Evolutionary conservation across 495 filamentous ascomycete genomes (phyloP).

Genomic region (Tuber magnatum): DNA sequence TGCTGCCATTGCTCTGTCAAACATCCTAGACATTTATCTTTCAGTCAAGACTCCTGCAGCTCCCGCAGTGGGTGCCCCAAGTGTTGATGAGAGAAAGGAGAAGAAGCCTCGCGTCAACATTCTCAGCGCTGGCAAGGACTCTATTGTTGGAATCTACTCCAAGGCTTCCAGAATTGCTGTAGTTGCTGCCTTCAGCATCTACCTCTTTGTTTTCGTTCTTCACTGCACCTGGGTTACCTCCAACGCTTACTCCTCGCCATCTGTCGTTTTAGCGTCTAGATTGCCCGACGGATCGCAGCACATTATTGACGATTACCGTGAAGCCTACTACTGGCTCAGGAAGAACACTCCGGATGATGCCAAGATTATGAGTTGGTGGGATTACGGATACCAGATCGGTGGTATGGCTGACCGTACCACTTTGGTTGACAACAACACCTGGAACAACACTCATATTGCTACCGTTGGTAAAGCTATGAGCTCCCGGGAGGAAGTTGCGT

Average conservation of each 20-base stretch:
- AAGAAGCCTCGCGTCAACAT: conserved; percentile 48
- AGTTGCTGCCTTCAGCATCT: conserved; percentile 61
- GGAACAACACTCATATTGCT: conserved; percentile 99
- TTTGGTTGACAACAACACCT: conserved; percentile 98
- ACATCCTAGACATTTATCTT: conserved; percentile 81
- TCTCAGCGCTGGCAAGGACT: conserved; percentile 63
- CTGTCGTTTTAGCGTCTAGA: conserved; percentile 86
- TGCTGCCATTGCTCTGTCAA: conserved; percentile 81
- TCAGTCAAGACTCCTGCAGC: conserved; percentile 51
- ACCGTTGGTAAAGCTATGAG: conserved; percentile 99
- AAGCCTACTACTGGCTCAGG: conserved; percentile 99
- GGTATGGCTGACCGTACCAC: conserved; percentile 98
- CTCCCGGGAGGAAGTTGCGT: conserved; percentile 93
- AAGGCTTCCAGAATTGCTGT: conserved; percentile 68
- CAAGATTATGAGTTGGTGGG: conserved; percentile 99
- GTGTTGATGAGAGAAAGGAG: conserved; percentile 47
- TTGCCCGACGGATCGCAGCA: conserved; percentile 92
- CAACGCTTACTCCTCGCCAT: conserved; percentile 96
- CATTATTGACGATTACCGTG: conserved; percentile 99
- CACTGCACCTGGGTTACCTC: conserved; percentile 99
- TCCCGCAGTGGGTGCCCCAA: conserved; percentile 41
- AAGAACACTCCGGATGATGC: conserved; percentile 91
- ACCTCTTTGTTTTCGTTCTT: conserved; percentile 86
- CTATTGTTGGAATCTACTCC: conserved; percentile 76
- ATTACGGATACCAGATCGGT: conserved; percentile 99